Evolutionary conservation across 768 basidiomycete species (phyloP), one percentile per base, ranked within the genome.

Genomic region (Suillus cothurnatus): DNA sequence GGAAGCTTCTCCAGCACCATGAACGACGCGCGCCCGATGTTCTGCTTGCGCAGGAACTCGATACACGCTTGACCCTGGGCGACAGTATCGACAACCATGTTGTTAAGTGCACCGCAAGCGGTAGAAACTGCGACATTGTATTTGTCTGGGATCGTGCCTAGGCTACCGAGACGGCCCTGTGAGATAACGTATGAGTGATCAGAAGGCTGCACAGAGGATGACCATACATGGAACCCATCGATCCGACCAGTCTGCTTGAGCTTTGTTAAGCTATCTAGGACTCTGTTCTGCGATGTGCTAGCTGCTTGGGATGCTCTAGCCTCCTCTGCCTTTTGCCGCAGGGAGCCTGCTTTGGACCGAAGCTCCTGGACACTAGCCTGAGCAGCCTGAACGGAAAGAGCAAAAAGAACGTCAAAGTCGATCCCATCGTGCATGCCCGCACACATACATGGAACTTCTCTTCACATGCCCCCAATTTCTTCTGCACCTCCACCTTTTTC

Each of bases 51-150:
- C 6, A 99, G 84, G 71, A 95, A 90, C 65, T 97, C 93, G 70
- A 99, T 95, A 70, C 96, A 97, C 0, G 84, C 82, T 74, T 99
- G 95, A 31, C 93, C 97, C 76, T 95, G 92, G 23, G 91, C 84
- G 61, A 98, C 95, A 1, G 85, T 89, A 74, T 99, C 94, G 64
- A 97, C 94, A 34, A 99, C 91, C 81, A 99, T 87, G 73, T 96
- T 87, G 77, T 95, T 88, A 59, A 99, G 86, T 8, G 86, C 80
- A 7, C 86, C 84, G 65, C 93, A 94, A 3, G 97, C 96, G 0
- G 96, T 99, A 2, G 96, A 93, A 59, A 99, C 88, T 0, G 97
- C 96, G 28, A 98, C 85, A 70, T 99, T 96, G 76, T 97, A 99
- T 75, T 95, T 94, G 78, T 97, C 95, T 17, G 94, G 89, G 68